Conservation (phyloP, 305 asterid species). For the Fraxinus nigra region DNA sequence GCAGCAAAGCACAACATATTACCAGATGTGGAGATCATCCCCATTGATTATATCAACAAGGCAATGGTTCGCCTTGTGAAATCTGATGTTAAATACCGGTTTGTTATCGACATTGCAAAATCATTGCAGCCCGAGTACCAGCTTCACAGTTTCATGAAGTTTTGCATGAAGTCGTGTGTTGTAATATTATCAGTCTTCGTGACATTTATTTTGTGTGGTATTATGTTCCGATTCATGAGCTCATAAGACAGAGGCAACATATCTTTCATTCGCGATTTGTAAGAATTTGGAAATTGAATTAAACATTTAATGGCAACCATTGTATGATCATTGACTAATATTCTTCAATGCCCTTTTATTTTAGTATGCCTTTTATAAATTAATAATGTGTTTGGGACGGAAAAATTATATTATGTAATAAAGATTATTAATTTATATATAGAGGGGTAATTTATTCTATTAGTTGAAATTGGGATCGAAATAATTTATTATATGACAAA, state of each 20-base stretch:
- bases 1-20: slow-evolving; percentile 52
- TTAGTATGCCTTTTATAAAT: no score
- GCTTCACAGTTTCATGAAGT: background rate
- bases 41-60: slow-evolving; percentile 43
- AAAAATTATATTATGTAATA: no score
- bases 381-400: no score
- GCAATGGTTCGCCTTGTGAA: slow-evolving; percentile 46
- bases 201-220: background rate
- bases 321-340: no score
- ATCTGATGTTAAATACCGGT: slow-evolving; percentile 47
- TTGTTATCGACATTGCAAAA: slow-evolving; percentile 40
- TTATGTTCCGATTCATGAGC: background rate
- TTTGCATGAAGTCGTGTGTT: background rate
- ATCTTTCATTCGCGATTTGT: background rate
- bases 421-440: no score
- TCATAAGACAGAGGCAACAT: background rate
- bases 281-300: no score
- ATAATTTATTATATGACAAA: no score
- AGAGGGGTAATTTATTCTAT: no score
- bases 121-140: slow-evolving; percentile 8
- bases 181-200: background rate
- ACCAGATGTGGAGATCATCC: slow-evolving; percentile 44
- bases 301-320: no score
- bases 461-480: no score
- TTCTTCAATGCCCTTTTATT: no score